Evolutionary conservation across 208 protist genomes (phyloP).

Genomic region (Acanthamoeba royreba): DNA sequence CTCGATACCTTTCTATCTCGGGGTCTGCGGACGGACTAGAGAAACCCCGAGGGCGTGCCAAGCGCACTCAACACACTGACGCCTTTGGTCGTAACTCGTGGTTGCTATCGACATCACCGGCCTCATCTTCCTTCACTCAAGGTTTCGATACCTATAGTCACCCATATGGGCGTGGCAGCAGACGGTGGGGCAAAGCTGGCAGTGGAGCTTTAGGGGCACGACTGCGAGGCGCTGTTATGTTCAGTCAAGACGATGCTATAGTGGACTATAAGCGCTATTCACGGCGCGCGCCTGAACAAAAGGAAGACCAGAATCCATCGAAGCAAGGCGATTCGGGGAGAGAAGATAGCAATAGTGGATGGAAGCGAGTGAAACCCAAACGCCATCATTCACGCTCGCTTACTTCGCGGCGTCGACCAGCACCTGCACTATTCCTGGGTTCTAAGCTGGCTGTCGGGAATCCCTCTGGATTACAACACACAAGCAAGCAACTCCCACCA

Average conservation of each 20-base stretch:
- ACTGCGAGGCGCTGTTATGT: not conserved
- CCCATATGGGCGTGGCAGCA: not conserved
- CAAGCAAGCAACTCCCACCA: not conserved
- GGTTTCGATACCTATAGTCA: not conserved
- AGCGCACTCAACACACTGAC: not conserved
- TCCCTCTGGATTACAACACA: not conserved
- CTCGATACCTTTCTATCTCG: not conserved
- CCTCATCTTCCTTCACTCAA: not conserved
- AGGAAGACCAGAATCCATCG: not conserved
- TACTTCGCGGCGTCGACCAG: not conserved
- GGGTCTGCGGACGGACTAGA: not conserved
- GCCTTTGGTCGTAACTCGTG: not conserved
- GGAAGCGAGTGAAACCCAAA: not conserved
- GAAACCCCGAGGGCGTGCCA: too few relatives aligned
- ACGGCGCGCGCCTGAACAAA: not conserved
- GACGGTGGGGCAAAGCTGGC: not conserved
- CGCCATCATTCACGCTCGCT: not conserved
- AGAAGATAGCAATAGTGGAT: too few relatives aligned
- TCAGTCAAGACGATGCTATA: not conserved
- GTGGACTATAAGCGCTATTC: not conserved
- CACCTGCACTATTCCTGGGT: not conserved
- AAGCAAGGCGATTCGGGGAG: not conserved
- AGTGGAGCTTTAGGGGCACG: not conserved
- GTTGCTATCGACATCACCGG: not conserved
- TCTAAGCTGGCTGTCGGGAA: not conserved